Evolutionary conservation across 768 basidiomycete species (phyloP).

Genomic region (Phaeotremella fagi): DNA sequence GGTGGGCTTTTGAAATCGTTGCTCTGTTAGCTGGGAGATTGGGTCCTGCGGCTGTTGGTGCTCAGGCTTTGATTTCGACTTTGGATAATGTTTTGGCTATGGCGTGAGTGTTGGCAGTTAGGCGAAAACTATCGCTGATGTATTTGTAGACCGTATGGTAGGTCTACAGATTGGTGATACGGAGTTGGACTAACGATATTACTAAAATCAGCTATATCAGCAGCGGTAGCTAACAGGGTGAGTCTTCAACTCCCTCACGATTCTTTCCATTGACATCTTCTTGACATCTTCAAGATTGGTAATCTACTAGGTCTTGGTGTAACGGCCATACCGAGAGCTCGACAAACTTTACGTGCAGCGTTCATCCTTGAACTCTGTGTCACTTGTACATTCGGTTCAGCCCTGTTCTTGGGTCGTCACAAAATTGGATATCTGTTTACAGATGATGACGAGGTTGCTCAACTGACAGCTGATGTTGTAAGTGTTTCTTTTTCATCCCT

Average conservation of each 20-base stretch:
- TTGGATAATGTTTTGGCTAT: constrained; percentile 67
- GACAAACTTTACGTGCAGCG: neutral
- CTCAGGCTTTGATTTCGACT: constrained; percentile 75
- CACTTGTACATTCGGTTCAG: neutral
- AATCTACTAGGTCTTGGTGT: constrained; percentile 29
- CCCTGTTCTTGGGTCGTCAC: constrained; percentile 51
- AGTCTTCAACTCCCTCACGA: constrained; percentile 55
- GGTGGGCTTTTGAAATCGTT: constrained; percentile 78
- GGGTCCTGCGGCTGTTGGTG: constrained; percentile 63
- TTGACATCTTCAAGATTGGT: constrained; percentile 53
- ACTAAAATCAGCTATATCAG: constrained; percentile 55
- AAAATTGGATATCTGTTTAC: constrained; percentile 51
- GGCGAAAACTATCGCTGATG: constrained; percentile 65
- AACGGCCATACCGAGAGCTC: neutral
- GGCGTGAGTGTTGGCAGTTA: constrained; percentile 65
- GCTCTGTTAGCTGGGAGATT: constrained; percentile 70
- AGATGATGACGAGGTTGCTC: neutral
- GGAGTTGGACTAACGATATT: neutral
- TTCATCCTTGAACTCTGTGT: constrained; percentile 2
- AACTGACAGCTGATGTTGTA: neutral
- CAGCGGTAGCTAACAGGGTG: constrained; percentile 62
- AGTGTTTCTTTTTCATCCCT: neutral
- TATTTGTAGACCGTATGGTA: constrained; percentile 71
- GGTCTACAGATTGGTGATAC: constrained; percentile 44
- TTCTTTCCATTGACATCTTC: constrained; percentile 59